These are phyloP conservation scores for Trichoderma sp. DNA, from an alignment of 2,329 filamentous ascomycete genomes.

Conservation along the genomic window DNA sequence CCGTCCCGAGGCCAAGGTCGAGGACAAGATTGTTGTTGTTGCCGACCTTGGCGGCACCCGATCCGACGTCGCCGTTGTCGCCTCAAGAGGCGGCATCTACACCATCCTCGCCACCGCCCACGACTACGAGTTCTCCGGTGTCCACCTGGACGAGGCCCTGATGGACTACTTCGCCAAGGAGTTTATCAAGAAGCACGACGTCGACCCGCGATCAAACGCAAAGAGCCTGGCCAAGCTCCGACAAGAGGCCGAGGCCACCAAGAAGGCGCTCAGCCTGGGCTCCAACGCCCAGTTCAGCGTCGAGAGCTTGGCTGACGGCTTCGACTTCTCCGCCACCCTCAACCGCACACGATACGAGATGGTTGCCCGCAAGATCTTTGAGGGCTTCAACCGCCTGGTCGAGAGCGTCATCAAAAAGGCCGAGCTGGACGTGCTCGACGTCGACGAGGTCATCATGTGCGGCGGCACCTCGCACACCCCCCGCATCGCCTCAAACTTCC, in stretches of 20 bases:
- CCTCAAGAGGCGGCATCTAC: slow-evolving; percentile 93
- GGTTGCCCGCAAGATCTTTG: slow-evolving; percentile 81
- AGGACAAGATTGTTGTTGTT: slow-evolving; percentile 89
- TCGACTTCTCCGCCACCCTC: slow-evolving; percentile 88
- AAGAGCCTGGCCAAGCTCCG: slow-evolving; percentile 88
- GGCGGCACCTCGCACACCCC: slow-evolving; percentile 93
- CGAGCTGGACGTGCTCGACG: slow-evolving; percentile 84
- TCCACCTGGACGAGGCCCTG: slow-evolving; percentile 83
- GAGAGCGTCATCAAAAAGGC: slow-evolving; percentile 89
- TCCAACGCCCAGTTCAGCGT: slow-evolving; percentile 89
- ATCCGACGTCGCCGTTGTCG: slow-evolving; percentile 87
- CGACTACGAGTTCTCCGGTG: slow-evolving; percentile 91
- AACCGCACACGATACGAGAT: slow-evolving; percentile 94
- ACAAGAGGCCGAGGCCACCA: slow-evolving; percentile 85
- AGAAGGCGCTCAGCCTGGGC: slow-evolving; percentile 88
- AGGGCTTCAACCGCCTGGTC: slow-evolving; percentile 83
- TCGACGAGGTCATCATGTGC: slow-evolving; percentile 91
- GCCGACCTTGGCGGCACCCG: slow-evolving; percentile 91
- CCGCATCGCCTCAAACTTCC: slow-evolving; percentile 81
- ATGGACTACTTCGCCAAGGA: slow-evolving; percentile 98
- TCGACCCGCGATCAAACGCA: slow-evolving; percentile 79
- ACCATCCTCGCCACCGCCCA: slow-evolving; percentile 90
- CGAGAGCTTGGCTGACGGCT: slow-evolving; percentile 83
- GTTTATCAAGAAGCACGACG: slow-evolving; percentile 95
- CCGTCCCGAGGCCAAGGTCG: slow-evolving; percentile 68